These are phyloP conservation scores for Scleroderma bovista DNA, from an alignment of 768 basidiomycete genomes.

Conservation along the genomic window DNA sequence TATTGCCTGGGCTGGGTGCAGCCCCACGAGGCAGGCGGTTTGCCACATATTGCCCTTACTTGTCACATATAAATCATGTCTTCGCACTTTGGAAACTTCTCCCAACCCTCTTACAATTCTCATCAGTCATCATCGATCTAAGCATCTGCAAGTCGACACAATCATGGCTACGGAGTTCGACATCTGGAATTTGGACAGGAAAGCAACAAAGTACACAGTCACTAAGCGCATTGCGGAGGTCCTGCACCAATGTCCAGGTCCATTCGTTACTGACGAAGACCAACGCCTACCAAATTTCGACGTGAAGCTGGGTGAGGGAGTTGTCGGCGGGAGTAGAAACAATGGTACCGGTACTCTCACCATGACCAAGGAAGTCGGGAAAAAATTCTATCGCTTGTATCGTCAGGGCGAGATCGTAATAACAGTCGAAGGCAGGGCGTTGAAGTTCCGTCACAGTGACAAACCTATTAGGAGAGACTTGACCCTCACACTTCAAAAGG, in stretches of 20 bases:
- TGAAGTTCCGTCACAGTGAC: constrained; percentile 24
- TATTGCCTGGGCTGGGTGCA: no score
- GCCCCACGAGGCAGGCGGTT: no score
- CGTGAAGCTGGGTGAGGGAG: constrained; percentile 27
- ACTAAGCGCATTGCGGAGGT: constrained; percentile 49
- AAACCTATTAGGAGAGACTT: constrained; percentile 9
- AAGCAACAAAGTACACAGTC: constrained; percentile 49
- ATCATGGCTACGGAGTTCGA: constrained; percentile 30
- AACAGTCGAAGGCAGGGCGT: constrained; percentile 35
- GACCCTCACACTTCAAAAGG: constrained; percentile 42
- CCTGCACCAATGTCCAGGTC: constrained; percentile 40
- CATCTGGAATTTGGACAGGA: constrained; percentile 28
- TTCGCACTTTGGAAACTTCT: background rate
- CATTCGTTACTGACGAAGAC: constrained; percentile 17
- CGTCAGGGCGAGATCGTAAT: constrained; percentile 33
- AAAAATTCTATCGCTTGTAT: constrained; percentile 43
- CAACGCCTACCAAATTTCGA: constrained; percentile 50
- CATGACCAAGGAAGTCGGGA: constrained; percentile 29
- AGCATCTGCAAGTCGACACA: no score
- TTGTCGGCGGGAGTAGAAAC: constrained; percentile 47
- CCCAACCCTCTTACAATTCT: no score
- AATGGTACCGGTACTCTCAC: constrained; percentile 42
- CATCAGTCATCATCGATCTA: no score
- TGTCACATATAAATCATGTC: no score
- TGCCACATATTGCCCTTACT: no score